Evolutionary conservation across 148 eudicot genomes (phyloP).

Genomic region (Rhododendron kiyosumense): DNA sequence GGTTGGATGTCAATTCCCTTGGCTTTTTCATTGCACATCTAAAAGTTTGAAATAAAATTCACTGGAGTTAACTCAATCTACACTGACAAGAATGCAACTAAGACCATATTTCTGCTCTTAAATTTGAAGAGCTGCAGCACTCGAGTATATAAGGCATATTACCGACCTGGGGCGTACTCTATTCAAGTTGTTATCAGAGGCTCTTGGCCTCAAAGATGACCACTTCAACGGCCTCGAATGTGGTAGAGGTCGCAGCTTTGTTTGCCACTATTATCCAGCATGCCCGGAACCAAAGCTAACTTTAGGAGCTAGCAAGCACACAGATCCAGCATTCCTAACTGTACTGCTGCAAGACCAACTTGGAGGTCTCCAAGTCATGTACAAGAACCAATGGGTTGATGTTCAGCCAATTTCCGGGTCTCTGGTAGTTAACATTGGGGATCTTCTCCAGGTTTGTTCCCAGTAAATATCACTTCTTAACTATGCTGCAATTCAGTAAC

Average conservation of each 20-base stretch:
- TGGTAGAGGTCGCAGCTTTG: background rate
- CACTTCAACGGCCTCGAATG: background rate
- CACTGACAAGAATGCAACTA: background rate
- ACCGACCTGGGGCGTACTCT: background rate
- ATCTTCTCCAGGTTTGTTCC: conserved; percentile 18
- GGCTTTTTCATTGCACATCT: background rate
- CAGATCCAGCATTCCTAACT: conserved; percentile 23
- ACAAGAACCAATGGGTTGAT: conserved; percentile 24
- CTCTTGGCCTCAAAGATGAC: background rate
- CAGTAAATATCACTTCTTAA: background rate
- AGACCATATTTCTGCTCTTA: background rate
- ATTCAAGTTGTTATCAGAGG: conserved; percentile 9
- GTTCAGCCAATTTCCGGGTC: conserved; percentile 19
- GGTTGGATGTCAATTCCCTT: background rate
- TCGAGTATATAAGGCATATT: background rate
- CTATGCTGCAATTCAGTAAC: background rate
- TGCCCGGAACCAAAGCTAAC: conserved; percentile 15
- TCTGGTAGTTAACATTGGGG: conserved; percentile 24
- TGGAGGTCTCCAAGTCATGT: conserved; percentile 28
- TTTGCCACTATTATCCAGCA: conserved; percentile 7
- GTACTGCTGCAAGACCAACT: conserved; percentile 22
- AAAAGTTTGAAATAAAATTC: background rate
- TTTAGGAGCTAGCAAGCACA: conserved; percentile 13
- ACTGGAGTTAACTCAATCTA: background rate
- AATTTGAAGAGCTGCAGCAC: background rate